phyloP scores from a whole-genome alignment of 805 yeast species.

The Hanseniaspora guilliermondii region DNA sequence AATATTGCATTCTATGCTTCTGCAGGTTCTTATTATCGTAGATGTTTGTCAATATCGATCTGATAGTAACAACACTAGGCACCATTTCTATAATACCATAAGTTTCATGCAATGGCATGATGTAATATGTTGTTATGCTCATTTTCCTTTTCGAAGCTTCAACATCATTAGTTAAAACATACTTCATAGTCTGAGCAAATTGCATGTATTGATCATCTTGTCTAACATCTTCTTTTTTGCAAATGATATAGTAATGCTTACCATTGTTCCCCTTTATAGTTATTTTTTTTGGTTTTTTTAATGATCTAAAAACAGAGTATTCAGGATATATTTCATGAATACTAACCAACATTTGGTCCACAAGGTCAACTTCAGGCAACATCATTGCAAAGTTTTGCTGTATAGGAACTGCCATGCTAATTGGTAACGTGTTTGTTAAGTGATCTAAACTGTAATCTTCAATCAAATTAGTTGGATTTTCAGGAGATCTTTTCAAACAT shows the following conservation, averaged over 20 bases:
- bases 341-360: neutral
- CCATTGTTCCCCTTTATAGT: constrained; percentile 71
- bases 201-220: constrained; percentile 91
- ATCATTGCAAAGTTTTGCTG: constrained; percentile 54
- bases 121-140: constrained; percentile 70
- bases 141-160: constrained; percentile 66
- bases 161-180: constrained; percentile 49
- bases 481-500: constrained; percentile 13
- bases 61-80: constrained; percentile 56
- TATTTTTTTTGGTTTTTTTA: constrained; percentile 77
- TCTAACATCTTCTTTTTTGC: constrained; percentile 84
- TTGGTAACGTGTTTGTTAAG: constrained; percentile 28
- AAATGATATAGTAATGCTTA: constrained; percentile 54
- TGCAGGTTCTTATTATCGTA: constrained; percentile 33
- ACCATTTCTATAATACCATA: constrained; percentile 91
- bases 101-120: constrained; percentile 72
- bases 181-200: constrained; percentile 74
- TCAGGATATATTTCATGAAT: constrained; percentile 39
- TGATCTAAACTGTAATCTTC: neutral
- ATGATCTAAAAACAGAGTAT: constrained; percentile 62
- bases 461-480: constrained; percentile 11
- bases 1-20: constrained; percentile 19
- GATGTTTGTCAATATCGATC: constrained; percentile 42
- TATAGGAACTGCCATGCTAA: constrained; percentile 59
- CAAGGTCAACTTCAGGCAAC: constrained; percentile 36